These are phyloP conservation scores for Neophaeococcomyces mojaviensis DNA, from an alignment of 2,329 filamentous ascomycete species.

Conservation along the genomic window DNA sequence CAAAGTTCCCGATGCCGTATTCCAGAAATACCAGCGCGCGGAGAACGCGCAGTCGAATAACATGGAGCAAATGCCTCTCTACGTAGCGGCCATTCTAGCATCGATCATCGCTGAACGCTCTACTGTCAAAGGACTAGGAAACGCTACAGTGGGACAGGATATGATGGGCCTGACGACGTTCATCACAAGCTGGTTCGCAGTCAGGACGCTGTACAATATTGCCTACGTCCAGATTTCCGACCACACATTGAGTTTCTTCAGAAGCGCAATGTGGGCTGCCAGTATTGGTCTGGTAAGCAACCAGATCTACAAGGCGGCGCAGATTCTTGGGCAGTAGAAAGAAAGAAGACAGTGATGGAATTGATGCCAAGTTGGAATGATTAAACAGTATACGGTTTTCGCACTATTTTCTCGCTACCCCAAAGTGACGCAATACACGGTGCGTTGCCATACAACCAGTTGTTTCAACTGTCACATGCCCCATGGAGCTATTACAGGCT, in stretches of 20 bases:
- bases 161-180: neutral
- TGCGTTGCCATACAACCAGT: too few relatives aligned
- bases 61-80: constrained; percentile 2
- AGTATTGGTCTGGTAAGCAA: neutral
- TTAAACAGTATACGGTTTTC: too few relatives aligned
- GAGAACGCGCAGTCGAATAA: constrained; percentile 3
- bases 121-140: neutral
- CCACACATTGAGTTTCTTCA: neutral
- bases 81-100: neutral
- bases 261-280: constrained; percentile 1
- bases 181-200: neutral
- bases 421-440: too few relatives aligned
- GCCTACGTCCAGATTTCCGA: neutral
- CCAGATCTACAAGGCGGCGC: constrained; percentile 5
- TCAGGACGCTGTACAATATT: constrained; percentile 1
- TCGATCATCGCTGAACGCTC: neutral
- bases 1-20: constrained; percentile 2
- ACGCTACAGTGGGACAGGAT: neutral
- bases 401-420: too few relatives aligned
- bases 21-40: constrained; percentile 4
- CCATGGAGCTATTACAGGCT: too few relatives aligned
- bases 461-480: too few relatives aligned
- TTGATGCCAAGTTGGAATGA: too few relatives aligned
- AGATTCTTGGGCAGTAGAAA: neutral
- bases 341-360: neutral